Conservation (phyloP, 768 basidiomycete genomes). For the Kwoniella europaea region DNA sequence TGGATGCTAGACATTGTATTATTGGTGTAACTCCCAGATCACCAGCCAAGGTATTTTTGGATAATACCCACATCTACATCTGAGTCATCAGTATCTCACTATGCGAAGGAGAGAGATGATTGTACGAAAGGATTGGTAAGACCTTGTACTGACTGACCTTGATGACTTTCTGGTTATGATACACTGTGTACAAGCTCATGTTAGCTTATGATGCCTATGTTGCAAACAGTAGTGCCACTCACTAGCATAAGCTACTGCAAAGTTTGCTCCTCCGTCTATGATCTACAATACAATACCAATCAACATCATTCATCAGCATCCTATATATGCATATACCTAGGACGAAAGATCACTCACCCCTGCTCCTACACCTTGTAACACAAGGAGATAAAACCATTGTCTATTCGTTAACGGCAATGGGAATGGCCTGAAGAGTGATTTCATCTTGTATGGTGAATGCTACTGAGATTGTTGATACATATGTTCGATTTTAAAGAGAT, state of each 20-base stretch:
- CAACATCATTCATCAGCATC: not conserved
- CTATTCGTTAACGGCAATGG: conserved; percentile 48
- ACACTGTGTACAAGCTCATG: conserved; percentile 23
- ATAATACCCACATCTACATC: conserved; percentile 55
- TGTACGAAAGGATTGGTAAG: not conserved
- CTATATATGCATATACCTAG: not conserved
- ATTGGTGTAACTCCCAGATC: conserved; percentile 56
- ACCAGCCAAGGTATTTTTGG: conserved; percentile 54
- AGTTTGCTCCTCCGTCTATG: conserved; percentile 56
- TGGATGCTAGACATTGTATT: conserved; percentile 50
- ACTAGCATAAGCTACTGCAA: conserved; percentile 55
- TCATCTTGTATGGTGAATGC: conserved; percentile 29
- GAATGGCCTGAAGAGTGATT: conserved; percentile 54
- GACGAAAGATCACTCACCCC: conserved; percentile 36
- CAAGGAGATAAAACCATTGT: conserved; percentile 53
- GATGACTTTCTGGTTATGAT: conserved; percentile 31
- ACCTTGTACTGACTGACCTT: conserved; percentile 20
- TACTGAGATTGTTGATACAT: not conserved
- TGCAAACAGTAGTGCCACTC: not conserved
- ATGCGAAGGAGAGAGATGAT: not conserved
- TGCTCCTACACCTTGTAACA: conserved; percentile 52
- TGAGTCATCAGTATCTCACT: not conserved
- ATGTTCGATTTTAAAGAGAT: no score
- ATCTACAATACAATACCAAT: conserved; percentile 27
- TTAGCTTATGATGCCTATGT: not conserved